Evolutionary conservation across 257 asterid genomes (phyloP).

Genomic region (Euphrasia confusa): DNA sequence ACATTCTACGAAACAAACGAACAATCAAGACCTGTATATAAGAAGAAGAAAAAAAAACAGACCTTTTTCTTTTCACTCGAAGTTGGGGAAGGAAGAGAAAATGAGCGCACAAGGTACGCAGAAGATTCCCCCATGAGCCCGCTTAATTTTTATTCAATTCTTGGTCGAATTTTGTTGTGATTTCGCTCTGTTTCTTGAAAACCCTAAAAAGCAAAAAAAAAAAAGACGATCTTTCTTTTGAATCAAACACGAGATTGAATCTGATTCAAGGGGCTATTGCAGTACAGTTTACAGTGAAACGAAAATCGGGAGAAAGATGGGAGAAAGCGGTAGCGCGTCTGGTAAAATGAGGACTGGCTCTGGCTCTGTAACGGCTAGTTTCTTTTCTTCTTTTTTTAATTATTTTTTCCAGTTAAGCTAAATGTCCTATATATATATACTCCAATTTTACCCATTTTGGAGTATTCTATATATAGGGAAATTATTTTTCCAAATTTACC

Average conservation of each 20-base stretch:
- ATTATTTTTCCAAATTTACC: no score
- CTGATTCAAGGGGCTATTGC: no score
- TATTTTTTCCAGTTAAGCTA: not conserved
- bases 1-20: not conserved
- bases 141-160: conserved; percentile 4
- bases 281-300: no score
- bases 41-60: not conserved
- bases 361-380: conserved; percentile 41
- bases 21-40: not conserved
- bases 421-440: no score
- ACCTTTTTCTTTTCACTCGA: conserved; percentile 45
- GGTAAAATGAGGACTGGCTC: not conserved
- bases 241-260: no score
- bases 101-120: conserved; percentile 48
- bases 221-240: no score
- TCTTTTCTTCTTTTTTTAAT: not conserved
- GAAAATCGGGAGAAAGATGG: conserved; percentile 6
- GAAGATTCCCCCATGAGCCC: conserved; percentile 60
- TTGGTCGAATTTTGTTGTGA: conserved; percentile 1
- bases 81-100: conserved; percentile 54
- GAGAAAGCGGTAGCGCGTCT: not conserved
- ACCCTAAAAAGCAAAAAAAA: no score
- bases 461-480: no score
- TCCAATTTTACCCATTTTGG: no score
- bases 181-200: no score